Percentiles rank a stretch among this genome's conserved stretches.
These are phyloP conservation scores for Colletotrichum incanum DNA, from an alignment of 2,329 filamentous ascomycete genomes.

Conservation along the genomic window DNA sequence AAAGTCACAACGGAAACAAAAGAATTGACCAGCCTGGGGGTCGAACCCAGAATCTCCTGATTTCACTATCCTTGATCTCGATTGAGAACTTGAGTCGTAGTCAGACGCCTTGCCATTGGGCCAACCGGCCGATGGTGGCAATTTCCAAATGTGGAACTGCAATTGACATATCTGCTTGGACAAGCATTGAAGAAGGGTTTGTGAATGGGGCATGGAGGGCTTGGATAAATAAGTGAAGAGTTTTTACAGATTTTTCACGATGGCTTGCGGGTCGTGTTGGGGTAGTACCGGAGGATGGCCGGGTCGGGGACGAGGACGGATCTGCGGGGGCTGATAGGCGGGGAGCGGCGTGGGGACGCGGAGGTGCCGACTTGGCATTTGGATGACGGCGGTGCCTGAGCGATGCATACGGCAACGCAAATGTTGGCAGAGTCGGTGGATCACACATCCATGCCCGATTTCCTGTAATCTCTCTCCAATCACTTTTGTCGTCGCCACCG, in stretches of 20 bases:
- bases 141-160: background rate
- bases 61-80: background rate
- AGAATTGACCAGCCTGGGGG: slow-evolving; percentile 42
- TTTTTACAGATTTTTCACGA: slow-evolving; percentile 14
- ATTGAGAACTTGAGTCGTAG: slow-evolving; percentile 49
- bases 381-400: background rate
- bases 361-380: background rate
- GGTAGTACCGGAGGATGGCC: background rate
- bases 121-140: slow-evolving; percentile 46
- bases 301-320: slow-evolving; percentile 9
- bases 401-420: background rate
- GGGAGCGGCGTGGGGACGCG: background rate
- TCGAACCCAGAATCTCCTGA: slow-evolving; percentile 44
- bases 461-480: no score
- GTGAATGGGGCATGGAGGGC: no score
- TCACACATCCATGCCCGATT: no score
- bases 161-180: fast-evolving
- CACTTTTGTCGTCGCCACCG: no score
- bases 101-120: slow-evolving; percentile 62
- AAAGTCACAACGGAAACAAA: background rate
- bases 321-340: background rate
- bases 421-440: no score
- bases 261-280: slow-evolving; percentile 1
- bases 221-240: background rate
- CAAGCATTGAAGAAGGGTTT: background rate